Base-by-base conservation (phyloP, 345 rosid genomes). In the Geranium rotundifolium region DNA sequence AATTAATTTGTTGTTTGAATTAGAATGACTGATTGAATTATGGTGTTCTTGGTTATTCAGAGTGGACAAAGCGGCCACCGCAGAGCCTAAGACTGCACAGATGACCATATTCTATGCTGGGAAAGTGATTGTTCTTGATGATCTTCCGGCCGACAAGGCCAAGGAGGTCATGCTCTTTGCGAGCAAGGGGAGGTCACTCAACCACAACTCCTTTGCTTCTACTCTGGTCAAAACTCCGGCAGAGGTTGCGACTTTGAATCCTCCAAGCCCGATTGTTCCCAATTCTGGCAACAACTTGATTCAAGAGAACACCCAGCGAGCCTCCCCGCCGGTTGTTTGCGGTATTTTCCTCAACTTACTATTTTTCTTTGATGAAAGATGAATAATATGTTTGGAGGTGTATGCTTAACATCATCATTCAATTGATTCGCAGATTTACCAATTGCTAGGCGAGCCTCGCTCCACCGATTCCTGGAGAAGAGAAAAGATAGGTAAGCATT, bases 81-180 rank as follows among this genome's bases (percentile, higher is more conserved):
- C 34, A 30, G 78, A 77, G 76, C 59, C 81, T 17, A 79, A 76
- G 65, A 59, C 81, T 61, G 84, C 90, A 1, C 89, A 74, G 29
- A 75, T 92, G 90, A 89, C 98, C 18, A 89, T 92, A 57, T 89
- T 92, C 75, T 92, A 92, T 64, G 80, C 27, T 12, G 96, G 98
- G 18, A 80, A 84, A 75, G 95, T 89, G 67, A 72, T 87, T 39
- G 93, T 83, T 54, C 83, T 87, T 70, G 68, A 89, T 10, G 86
- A 87, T 63, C 83, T 89, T 54, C 82, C 93, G 2, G 85, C 87
- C 39, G 88, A 87, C 19, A 87, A 86, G 74, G 98, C 96, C 0
- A 84, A 83, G 68, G 85, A 92, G 71, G 70, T 92, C 64, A 83
- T 92, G 85, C 63, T 57, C 65, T 65, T 92, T 54, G 95, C 91